Conservation (phyloP, 371 early-diverging fungal species). For the Blastocladiella emersonii region DNA sequence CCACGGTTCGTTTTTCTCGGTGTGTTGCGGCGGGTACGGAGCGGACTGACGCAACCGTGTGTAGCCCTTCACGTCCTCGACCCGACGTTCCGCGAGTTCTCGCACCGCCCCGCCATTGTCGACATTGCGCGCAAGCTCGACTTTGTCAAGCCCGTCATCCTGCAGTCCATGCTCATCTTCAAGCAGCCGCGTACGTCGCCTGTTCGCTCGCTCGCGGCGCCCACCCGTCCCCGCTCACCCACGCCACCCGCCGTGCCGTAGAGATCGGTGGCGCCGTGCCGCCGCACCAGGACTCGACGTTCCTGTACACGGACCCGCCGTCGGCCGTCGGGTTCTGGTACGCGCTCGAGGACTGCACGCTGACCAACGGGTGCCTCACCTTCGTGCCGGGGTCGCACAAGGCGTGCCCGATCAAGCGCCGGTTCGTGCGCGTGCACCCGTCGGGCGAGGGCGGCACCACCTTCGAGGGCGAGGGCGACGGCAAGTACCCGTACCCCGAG, state of each 20-base stretch:
- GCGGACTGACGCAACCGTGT: background rate
- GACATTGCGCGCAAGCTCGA: constrained; percentile 45
- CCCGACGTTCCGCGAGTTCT: constrained; percentile 50
- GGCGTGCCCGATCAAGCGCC: constrained; percentile 43
- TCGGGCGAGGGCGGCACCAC: constrained; percentile 34
- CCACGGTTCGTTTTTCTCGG: constrained; percentile 45
- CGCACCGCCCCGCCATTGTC: constrained; percentile 34
- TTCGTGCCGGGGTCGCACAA: constrained; percentile 81
- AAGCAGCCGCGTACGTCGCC: constrained; percentile 27
- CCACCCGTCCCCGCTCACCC: background rate
- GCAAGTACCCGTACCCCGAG: constrained; percentile 14
- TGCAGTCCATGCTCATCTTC: constrained; percentile 87
- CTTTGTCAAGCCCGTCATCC: constrained; percentile 51
- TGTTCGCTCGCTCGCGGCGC: background rate
- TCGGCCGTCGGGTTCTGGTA: constrained; percentile 87
- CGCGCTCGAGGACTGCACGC: constrained; percentile 83
- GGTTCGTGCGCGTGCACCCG: constrained; percentile 50
- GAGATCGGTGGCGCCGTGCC: constrained; percentile 30
- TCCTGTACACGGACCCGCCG: constrained; percentile 72
- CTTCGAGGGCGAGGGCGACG: constrained; percentile 24
- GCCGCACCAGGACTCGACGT: constrained; percentile 76
- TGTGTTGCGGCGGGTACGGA: background rate
- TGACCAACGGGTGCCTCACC: constrained; percentile 72
- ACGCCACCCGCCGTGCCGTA: background rate
- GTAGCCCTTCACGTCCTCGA: constrained; percentile 62